Percentiles rank a stretch among this genome's conserved stretches.
These are phyloP conservation scores for Chenopodium berlandieri DNA, from an alignment of 148 eudicot species.

Conservation along the genomic window DNA sequence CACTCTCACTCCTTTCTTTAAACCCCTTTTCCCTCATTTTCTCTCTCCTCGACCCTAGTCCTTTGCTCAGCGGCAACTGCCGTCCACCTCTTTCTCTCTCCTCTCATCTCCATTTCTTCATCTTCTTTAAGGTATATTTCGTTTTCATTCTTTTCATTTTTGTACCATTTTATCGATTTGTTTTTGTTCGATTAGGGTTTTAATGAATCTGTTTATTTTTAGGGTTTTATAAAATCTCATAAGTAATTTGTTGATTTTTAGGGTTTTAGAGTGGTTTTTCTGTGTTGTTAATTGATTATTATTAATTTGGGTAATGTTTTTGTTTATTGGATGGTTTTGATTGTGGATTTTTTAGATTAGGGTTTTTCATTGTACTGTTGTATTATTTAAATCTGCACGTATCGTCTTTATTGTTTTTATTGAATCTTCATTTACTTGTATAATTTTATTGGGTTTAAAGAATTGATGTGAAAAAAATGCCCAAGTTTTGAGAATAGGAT, in stretches of 20 bases:
- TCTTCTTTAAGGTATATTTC: constrained; percentile 9
- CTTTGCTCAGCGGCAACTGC: constrained; percentile 17
- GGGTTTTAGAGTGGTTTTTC: constrained; percentile 1
- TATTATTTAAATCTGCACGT: neutral
- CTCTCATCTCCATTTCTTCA: constrained; percentile 13
- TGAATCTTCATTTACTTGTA: neutral
- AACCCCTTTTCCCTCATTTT: neutral
- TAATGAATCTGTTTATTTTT: neutral
- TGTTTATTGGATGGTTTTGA: neutral
- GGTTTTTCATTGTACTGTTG: neutral
- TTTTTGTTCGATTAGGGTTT: constrained; percentile 10
- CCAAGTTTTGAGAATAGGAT: neutral
- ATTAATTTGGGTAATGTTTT: neutral
- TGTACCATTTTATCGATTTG: neutral
- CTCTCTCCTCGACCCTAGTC: constrained; percentile 17
- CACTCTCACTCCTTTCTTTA: neutral
- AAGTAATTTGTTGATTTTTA: too few species aligned
- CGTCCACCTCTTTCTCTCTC: constrained; percentile 18
- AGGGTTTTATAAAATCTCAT: neutral
- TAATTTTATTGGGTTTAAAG: neutral
- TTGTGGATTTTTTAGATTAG: neutral
- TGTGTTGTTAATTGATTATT: neutral
- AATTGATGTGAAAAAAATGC: neutral
- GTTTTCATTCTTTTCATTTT: neutral
- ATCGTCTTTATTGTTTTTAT: neutral